phyloP scores from a whole-genome alignment of 2,329 filamentous ascomycete genomes.

The Lomentospora prolificans region DNA sequence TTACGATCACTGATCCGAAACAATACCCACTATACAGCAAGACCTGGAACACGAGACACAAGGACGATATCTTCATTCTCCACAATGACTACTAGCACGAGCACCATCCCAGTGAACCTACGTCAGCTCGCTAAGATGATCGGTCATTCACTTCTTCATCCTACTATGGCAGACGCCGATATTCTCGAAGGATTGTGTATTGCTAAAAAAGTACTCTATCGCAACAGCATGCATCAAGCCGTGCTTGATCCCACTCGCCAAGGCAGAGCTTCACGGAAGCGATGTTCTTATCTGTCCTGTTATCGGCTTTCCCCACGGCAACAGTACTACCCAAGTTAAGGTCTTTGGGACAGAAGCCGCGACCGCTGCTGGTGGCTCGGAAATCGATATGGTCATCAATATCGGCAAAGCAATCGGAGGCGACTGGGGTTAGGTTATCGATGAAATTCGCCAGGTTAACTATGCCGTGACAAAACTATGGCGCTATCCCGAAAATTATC shows the following conservation, averaged over 20 bases:
- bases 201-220: constrained; percentile 34
- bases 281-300: constrained; percentile 45
- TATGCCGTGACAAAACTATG: constrained; percentile 29
- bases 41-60: too few relatives aligned
- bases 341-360: constrained; percentile 41
- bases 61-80: too few relatives aligned
- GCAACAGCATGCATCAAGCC: constrained; percentile 51
- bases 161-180: constrained; percentile 48
- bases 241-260: constrained; percentile 40
- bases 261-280: constrained; percentile 33
- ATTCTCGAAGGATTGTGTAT: constrained; percentile 38
- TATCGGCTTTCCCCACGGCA: constrained; percentile 52
- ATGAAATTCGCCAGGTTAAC: constrained; percentile 43
- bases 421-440: constrained; percentile 45
- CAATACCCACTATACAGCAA: too few relatives aligned
- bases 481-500: constrained; percentile 47
- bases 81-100: constrained; percentile 8
- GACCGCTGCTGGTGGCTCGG: constrained; percentile 34
- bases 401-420: constrained; percentile 46
- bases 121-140: constrained; percentile 42
- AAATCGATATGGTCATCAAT: constrained; percentile 54
- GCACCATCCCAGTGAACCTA: constrained; percentile 30
- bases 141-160: constrained; percentile 52
- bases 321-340: constrained; percentile 43
- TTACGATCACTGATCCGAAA: too few relatives aligned